phyloP scores from a whole-genome alignment of 768 basidiomycete species.

The Pleurotus salmoneostramineus region DNA sequence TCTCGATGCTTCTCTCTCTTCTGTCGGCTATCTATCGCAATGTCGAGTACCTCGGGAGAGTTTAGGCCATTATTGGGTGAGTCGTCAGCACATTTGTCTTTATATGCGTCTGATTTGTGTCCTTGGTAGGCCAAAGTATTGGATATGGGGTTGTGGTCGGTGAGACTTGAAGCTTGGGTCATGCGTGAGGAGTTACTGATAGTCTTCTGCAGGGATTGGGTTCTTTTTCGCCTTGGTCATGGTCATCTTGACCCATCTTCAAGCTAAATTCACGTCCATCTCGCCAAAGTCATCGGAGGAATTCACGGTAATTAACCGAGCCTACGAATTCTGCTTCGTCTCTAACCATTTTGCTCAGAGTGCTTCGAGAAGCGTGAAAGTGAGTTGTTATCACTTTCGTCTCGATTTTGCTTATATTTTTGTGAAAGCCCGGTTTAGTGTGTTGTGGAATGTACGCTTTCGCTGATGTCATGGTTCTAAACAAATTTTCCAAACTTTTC shows the following conservation, averaged over 20 bases:
- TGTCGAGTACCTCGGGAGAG: conserved; percentile 18
- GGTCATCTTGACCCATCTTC: conserved; percentile 40
- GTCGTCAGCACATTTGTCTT: conserved; percentile 2
- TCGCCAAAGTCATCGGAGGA: conserved; percentile 46
- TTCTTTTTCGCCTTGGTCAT: conserved; percentile 48
- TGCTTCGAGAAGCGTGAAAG: conserved; percentile 43
- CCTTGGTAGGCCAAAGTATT: conserved; percentile 36
- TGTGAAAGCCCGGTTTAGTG: conserved; percentile 37
- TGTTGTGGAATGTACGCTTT: conserved; percentile 42
- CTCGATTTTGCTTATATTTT: neutral
- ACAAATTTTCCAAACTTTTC: neutral
- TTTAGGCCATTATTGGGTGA: conserved; percentile 37
- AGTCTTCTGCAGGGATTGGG: conserved; percentile 32
- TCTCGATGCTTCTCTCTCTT: neutral
- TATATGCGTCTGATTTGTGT: neutral
- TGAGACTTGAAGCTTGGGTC: conserved; percentile 14
- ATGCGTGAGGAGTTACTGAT: neutral
- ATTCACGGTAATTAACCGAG: conserved; percentile 30
- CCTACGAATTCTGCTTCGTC: neutral
- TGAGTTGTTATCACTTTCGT: conserved; percentile 5
- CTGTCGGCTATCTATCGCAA: neutral
- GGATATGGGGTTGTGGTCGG: conserved; percentile 49
- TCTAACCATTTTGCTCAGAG: conserved; percentile 21
- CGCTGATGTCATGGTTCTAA: neutral
- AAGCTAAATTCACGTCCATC: conserved; percentile 40